Evolutionary conservation across 2,329 filamentous ascomycete genomes (phyloP).

Genomic region (Colletotrichum orchidophilum): DNA sequence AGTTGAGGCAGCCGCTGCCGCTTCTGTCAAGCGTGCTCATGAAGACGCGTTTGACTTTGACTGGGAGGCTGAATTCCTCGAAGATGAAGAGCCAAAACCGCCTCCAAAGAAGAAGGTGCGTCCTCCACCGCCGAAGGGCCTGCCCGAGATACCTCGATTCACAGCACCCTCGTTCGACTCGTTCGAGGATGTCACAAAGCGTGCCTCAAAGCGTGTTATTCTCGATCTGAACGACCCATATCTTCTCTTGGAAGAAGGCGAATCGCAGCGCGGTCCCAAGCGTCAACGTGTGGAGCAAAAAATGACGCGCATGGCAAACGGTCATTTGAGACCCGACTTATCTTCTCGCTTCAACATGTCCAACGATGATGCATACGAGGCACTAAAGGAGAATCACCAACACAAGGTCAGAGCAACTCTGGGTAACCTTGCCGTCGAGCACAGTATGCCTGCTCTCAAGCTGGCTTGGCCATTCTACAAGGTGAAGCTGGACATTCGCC

Average conservation of each 20-base stretch:
- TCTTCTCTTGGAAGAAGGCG: slow-evolving; percentile 82
- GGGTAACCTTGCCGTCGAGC: slow-evolving; percentile 91
- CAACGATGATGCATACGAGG: slow-evolving; percentile 95
- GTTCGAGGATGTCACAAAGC: slow-evolving; percentile 77
- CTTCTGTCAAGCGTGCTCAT: slow-evolving; percentile 34
- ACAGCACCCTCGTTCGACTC: slow-evolving; percentile 81
- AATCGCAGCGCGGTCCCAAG: slow-evolving; percentile 70
- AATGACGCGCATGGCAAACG: slow-evolving; percentile 73
- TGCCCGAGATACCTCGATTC: slow-evolving; percentile 67
- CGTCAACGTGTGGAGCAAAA: slow-evolving; percentile 65
- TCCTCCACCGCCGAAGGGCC: slow-evolving; percentile 67
- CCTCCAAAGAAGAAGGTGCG: slow-evolving; percentile 72
- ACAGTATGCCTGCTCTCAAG: slow-evolving; percentile 90
- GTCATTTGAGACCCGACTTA: slow-evolving; percentile 77
- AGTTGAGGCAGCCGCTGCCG: slow-evolving; percentile 35
- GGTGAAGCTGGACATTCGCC: slow-evolving; percentile 80
- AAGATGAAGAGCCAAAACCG: slow-evolving; percentile 55
- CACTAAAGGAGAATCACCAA: slow-evolving; percentile 95
- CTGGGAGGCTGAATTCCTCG: slow-evolving; percentile 70
- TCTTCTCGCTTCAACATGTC: slow-evolving; percentile 91
- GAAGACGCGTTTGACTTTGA: slow-evolving; percentile 58
- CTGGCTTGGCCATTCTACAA: slow-evolving; percentile 97
- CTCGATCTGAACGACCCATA: slow-evolving; percentile 90
- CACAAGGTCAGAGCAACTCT: slow-evolving; percentile 94
- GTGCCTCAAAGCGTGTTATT: slow-evolving; percentile 79